Base-by-base conservation (phyloP, 2,329 filamentous ascomycete species). In the Penicillium decumbens region DNA sequence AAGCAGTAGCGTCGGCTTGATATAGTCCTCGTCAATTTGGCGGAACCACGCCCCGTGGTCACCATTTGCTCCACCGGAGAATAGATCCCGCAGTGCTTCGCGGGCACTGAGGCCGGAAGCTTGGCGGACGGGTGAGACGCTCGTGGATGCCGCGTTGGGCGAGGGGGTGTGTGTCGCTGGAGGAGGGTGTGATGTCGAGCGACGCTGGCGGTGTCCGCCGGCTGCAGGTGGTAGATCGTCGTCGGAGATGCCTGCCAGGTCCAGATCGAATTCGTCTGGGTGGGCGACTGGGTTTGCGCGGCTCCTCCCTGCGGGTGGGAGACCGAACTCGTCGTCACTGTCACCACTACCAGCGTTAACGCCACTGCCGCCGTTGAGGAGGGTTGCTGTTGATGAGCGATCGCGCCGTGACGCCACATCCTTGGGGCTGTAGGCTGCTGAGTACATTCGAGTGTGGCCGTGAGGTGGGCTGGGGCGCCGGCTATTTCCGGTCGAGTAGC, bases 11-110 rank as follows among this genome's bases (percentile, higher is more conserved):
- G 85, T 88, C 15, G 92, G 92, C 76, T 97, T 97, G 71, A 97
- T 91, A 68, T 90, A 96, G 53, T 91, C 89, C 70, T 98, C 93
- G 68, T 98, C 93, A 52, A 98, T 75, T 72, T 95, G 91, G 59
- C 84, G 85, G 70, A 98, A 95, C 73, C 95, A 82, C 40, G 87
- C 89, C 8, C 88, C 87, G 39, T 95, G 90, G 67, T 98, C 93
- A 43, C 95, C 89, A 0, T 87, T 81, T 3, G 68, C 63, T 13
- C 87, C 80, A 1, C 83, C 82, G 24, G 80, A 88, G 59, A 95
- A 83, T 7, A 98, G 76, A 65, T 92, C 87, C 49, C 84, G 83
- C 50, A 96, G 83, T 0, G 90, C 87, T 27, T 83, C 87, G 18
- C 83, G 80, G 9, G 88, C 88, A 25, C 82, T 88, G n/a, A 89